Evolutionary conservation across 1,139 yeast genomes (phyloP), one percentile per base, ranked within the genome.

Genomic region (Tardiomyces digboiensis): DNA sequence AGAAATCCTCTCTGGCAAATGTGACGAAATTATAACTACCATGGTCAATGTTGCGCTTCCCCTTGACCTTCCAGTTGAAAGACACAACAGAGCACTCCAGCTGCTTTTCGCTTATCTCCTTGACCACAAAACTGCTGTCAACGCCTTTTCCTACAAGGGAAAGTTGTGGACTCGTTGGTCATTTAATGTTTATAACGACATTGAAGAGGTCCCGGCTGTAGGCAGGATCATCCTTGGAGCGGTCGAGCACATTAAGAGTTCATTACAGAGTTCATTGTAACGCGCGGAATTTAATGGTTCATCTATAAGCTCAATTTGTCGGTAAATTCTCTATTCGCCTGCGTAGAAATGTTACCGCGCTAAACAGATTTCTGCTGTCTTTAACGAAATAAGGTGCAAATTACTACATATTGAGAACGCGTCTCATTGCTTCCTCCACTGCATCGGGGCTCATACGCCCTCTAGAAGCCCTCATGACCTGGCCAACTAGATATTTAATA

Each of bases 401-500:
- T n/a, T n/a, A n/a, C n/a, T 21, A 21, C 21, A n/a, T 39, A 13
- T 13, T 14, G 16, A 42, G 33, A 12, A 42, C 5, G 21, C 26
- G 14, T 20, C 21, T 21, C 4, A 42, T 20, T 19, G 23, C 18
- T 18, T 21, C 42, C 19, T 44, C 37, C 3, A 45, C 39, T n/a
- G 47, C 46, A 14, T 45, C 42, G 7, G 52, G 48, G 8, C 40
- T 38, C 19, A 46, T 42, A 21, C 41, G 42, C 8, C 37, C 37
- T 4, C 37, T 8, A 3, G 37, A 14, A 6, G 37, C 52, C 43
- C 52, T 51, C 95, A 93, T 87, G 14, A 88, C 95, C 57, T 77
- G 77, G 0, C 97, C 98, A 2, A 91, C 73, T 46, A 91, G 67
- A 56, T 71, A 88, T 56, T 88, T 85, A 22, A 89, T 60, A 16